Base-by-base conservation (phyloP, 2,329 filamentous ascomycete species). In the Plenodomus lindquistii region DNA sequence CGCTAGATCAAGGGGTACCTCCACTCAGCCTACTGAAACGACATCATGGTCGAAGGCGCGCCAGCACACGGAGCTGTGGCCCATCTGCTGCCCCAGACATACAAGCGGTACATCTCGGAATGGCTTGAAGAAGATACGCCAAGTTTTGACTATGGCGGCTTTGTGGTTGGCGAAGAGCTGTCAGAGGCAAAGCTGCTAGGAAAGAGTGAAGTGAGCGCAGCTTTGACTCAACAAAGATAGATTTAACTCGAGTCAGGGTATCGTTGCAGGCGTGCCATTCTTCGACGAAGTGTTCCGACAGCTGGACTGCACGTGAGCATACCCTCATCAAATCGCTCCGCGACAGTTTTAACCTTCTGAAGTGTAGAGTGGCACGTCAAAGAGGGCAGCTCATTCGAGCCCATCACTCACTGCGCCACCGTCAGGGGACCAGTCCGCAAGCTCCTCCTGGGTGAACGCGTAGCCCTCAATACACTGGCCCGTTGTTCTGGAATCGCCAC, bases 101-200 rank as follows among this genome's bases (percentile, higher is more conserved):
- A 91, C 85, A 96, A 93, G 72, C 81, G 85, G 41, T 83, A 86
- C 58, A 84, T 97, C 55, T 83, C 86, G 19, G 77, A 83, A 65
- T 99, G 94, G 94, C 87, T 97, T 13, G 89, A 91, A 66, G 94
- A 99, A 76, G 94, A 99, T 77, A 95, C 91, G 2, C 94, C 94
- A 4, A 94, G 90, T 44, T 93, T 96, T 75, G 94, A 99, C 79
- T 97, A 96, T 72, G 94, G 90, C 65, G 94, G 94, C 52, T 99
- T 96, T 73, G 94, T 99, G 6, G 94, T 99, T 19, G 94, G 94
- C 55, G 84, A 88, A 34, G 76, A 75, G 15, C 67, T 75, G 9
- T 75, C 74, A 1, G 77, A 78, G 58, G 78, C 78, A 2, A 74
- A 73, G 22, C 62, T 85, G 17, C 68, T 85, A 18, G 83, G 83